Conservation (phyloP, 306 rosid species). For the Cucumis melo region DNA sequence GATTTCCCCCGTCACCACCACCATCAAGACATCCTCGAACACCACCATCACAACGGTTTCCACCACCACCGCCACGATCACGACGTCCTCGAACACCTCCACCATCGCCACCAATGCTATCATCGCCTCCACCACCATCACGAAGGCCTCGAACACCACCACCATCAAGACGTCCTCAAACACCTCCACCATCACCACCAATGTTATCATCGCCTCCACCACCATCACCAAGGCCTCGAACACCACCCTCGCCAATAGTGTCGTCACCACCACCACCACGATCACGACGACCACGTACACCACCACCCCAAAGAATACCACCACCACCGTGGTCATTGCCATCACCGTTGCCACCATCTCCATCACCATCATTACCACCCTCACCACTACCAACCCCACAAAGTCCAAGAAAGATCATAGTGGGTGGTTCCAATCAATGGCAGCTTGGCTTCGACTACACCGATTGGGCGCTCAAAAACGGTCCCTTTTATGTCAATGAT, state of each 20-base stretch:
- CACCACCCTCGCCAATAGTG: background rate
- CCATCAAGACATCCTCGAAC: too few species aligned
- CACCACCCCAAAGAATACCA: accelerated
- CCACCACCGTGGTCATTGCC: background rate
- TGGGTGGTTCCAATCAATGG: constrained; percentile 51
- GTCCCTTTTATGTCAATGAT: constrained; percentile 45
- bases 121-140: background rate
- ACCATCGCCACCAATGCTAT: too few species aligned
- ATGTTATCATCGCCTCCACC: too few species aligned
- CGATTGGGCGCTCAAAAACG: constrained; percentile 34
- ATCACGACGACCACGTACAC: background rate
- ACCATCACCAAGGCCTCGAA: background rate
- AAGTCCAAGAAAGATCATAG: constrained; percentile 15
- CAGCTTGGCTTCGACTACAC: constrained; percentile 38
- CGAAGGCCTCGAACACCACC: background rate
- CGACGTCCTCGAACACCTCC: background rate
- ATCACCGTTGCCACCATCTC: background rate
- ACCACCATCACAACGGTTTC: background rate
- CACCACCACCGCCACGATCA: background rate
- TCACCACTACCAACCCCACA: background rate
- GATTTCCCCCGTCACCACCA: background rate
- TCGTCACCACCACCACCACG: background rate
- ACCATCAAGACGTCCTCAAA: background rate
- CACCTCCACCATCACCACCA: background rate
- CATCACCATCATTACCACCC: background rate